Evolutionary conservation across 805 yeast genomes (phyloP).

Genomic region (Metschnikowia similis): DNA sequence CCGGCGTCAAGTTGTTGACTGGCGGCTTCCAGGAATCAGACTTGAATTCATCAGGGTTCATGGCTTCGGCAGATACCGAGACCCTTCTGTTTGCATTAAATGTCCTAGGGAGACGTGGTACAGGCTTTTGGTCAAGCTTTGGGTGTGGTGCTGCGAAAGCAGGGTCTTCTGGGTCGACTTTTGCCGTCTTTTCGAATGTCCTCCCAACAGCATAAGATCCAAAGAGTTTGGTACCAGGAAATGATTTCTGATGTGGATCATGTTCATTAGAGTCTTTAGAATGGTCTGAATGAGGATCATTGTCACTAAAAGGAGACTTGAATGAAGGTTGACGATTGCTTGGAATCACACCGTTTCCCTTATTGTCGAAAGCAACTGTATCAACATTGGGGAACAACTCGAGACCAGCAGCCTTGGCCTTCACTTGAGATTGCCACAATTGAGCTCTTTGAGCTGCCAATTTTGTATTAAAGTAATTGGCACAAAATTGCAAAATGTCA

Average conservation of each 20-base stretch:
- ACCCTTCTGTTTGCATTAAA: conserved; percentile 83
- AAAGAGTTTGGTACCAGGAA: conserved; percentile 19
- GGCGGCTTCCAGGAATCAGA: conserved; percentile 73
- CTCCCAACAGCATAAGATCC: conserved; percentile 10
- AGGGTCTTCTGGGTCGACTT: conserved; percentile 27
- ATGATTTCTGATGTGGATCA: not conserved
- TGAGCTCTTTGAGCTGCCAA: conserved; percentile 56
- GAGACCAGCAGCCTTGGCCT: conserved; percentile 49
- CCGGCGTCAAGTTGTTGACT: conserved; percentile 54
- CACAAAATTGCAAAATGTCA: conserved; percentile 72
- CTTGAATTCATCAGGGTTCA: conserved; percentile 67
- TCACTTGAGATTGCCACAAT: conserved; percentile 47
- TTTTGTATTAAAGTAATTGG: conserved; percentile 62
- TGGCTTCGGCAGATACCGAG: conserved; percentile 84
- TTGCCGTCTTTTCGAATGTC: conserved; percentile 14
- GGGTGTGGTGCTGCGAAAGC: conserved; percentile 12
- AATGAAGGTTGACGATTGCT: conserved; percentile 43
- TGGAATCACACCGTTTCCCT: conserved; percentile 21
- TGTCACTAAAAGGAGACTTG: conserved; percentile 59
- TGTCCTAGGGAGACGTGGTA: conserved; percentile 46
- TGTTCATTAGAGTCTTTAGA: conserved; percentile 28
- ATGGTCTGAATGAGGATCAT: conserved; percentile 56
- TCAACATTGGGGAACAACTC: conserved; percentile 41
- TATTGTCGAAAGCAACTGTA: conserved; percentile 28
- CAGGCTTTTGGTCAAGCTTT: conserved; percentile 18